phyloP scores from a whole-genome alignment of 176 grass and related monocot species.

The Echinochloa phyllopogon region DNA sequence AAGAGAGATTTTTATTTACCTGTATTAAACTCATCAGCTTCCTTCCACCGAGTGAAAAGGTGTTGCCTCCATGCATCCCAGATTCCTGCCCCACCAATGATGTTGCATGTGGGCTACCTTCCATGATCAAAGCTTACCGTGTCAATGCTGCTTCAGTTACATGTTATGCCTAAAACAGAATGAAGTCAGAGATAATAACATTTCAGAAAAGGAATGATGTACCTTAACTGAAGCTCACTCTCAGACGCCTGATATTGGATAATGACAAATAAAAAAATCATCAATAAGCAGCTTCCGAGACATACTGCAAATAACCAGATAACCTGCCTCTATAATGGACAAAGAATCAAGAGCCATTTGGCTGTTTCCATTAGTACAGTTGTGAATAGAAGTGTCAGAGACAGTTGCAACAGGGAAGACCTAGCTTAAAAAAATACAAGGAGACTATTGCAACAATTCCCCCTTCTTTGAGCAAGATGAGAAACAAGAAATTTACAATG shows the following conservation, averaged over 20 bases:
- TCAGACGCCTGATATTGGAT: not conserved
- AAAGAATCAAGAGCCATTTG: constrained; percentile 11
- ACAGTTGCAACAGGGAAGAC: constrained; percentile 28
- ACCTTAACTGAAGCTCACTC: not conserved
- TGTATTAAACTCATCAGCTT: constrained; percentile 7
- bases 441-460: not conserved
- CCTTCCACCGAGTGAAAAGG: not conserved
- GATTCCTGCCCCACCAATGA: constrained; percentile 10
- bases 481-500: constrained; percentile 30
- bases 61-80: not conserved
- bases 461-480: constrained; percentile 4
- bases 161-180: constrained; percentile 10
- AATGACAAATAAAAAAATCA: not conserved
- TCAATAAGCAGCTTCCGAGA: not conserved
- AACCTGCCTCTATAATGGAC: not conserved
- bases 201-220: not conserved
- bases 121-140: constrained; percentile 16
- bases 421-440: constrained; percentile 37
- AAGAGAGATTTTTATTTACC: not conserved
- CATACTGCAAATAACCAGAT: not conserved
- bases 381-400: not conserved
- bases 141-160: constrained; percentile 10
- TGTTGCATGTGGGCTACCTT: constrained; percentile 19
- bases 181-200: constrained; percentile 4
- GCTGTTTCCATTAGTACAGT: not conserved